These are phyloP conservation scores for Phytopythium montanum DNA, from an alignment of 352 stramenopile genomes.

Conservation along the genomic window DNA sequence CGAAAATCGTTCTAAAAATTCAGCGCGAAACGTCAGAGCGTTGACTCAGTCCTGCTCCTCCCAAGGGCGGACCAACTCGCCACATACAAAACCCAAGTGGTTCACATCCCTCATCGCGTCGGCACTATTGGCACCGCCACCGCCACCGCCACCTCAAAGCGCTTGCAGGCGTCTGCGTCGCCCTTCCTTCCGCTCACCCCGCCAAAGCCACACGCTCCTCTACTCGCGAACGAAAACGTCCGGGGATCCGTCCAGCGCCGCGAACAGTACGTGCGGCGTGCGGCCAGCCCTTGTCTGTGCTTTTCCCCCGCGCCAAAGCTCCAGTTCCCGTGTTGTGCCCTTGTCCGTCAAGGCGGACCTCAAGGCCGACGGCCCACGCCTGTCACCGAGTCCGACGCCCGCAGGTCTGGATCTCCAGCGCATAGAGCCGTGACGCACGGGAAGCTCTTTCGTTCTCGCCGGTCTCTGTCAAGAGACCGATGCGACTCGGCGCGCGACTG, in stretches of 20 bases:
- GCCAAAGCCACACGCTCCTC: no score
- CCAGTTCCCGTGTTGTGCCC: conserved; percentile 4
- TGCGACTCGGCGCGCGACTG: no score
- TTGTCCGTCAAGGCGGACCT: conserved; percentile 1
- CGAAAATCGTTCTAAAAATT: neutral
- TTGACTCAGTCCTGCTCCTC: neutral
- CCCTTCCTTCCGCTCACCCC: no score
- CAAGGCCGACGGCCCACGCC: neutral
- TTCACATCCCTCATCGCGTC: no score
- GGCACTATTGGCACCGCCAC: no score
- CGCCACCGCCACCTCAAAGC: no score
- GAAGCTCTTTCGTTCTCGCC: neutral
- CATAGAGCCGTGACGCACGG: neutral
- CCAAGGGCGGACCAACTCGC: neutral
- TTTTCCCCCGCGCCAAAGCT: conserved; percentile 1
- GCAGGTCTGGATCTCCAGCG: neutral
- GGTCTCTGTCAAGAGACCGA: conserved; percentile 2
- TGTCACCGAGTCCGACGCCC: neutral
- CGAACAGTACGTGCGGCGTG: neutral
- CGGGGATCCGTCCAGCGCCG: no score
- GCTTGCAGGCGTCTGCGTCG: no score
- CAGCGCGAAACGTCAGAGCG: neutral
- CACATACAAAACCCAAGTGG: neutral
- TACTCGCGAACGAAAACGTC: no score
- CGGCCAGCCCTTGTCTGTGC: neutral